A percentile compares a stretch with the other conserved stretches of the same genome.
These are phyloP conservation scores for Botryotinia calthae DNA, from an alignment of 2,329 filamentous ascomycete species.

Conservation along the genomic window DNA sequence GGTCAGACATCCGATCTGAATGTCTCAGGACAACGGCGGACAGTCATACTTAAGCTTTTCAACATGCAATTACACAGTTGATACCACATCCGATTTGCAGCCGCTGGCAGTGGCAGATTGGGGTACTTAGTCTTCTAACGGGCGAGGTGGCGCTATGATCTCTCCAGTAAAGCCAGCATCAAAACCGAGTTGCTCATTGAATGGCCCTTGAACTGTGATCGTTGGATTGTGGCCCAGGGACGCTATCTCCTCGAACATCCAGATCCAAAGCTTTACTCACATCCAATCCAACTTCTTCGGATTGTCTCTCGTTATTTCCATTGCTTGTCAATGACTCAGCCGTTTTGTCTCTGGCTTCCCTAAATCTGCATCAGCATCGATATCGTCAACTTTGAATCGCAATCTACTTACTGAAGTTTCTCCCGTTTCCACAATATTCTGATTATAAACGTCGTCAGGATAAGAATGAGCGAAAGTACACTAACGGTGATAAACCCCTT, in stretches of 20 bases:
- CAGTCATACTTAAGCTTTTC: neutral
- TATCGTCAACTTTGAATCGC: neutral
- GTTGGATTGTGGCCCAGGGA: neutral
- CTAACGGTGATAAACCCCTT: conserved; percentile 60
- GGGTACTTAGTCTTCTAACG: neutral
- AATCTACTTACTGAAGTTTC: conserved; percentile 5
- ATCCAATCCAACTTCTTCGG: neutral
- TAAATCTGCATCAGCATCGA: neutral
- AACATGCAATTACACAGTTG: neutral
- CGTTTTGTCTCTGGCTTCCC: conserved; percentile 2
- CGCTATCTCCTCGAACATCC: neutral
- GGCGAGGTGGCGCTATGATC: neutral
- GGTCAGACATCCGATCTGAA: neutral
- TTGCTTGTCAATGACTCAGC: neutral
- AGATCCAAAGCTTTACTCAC: neutral
- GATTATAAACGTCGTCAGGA: conserved; percentile 22
- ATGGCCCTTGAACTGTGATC: neutral
- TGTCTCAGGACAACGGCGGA: neutral
- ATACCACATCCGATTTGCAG: neutral
- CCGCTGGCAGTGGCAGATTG: neutral
- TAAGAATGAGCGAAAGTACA: conserved; percentile 43
- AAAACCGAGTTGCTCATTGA: neutral
- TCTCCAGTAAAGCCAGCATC: neutral
- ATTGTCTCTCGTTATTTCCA: neutral
- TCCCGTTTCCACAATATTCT: conserved; percentile 23